These are phyloP conservation scores for Oryza glumipatula DNA, from an alignment of 176 grass and related monocot species.

Conservation along the genomic window DNA sequence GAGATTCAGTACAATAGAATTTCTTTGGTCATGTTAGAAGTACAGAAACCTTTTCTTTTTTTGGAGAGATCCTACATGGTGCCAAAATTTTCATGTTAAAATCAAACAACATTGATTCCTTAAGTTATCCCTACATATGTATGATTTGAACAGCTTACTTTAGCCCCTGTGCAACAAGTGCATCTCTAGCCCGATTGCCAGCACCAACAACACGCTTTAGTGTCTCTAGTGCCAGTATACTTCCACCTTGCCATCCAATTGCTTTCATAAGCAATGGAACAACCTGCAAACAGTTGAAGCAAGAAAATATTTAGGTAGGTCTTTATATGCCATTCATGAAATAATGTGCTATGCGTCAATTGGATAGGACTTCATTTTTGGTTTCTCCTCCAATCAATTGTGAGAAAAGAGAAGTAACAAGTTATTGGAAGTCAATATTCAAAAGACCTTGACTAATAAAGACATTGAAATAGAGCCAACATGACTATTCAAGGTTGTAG, in stretches of 20 bases:
- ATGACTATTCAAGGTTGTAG: not conserved
- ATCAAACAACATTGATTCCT: not conserved
- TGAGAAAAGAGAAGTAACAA: not conserved
- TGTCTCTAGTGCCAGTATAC: constrained; percentile 94
- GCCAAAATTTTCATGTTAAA: constrained; percentile 29
- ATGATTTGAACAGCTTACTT: constrained; percentile 67
- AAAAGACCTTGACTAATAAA: not conserved
- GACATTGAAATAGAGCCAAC: constrained; percentile 10
- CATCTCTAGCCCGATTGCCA: constrained; percentile 97
- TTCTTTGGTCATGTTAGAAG: constrained; percentile 17
- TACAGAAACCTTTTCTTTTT: not conserved
- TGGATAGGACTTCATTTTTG: constrained; percentile 24
- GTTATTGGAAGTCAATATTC: constrained; percentile 14
- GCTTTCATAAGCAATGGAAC: constrained; percentile 99
- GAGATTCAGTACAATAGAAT: not conserved
- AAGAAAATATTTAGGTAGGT: constrained; percentile 25
- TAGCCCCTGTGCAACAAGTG: constrained; percentile 95
- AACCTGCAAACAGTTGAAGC: constrained; percentile 63
- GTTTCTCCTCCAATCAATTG: constrained; percentile 2
- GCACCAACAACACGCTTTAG: constrained; percentile 97
- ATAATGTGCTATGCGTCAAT: not conserved
- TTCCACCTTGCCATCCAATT: constrained; percentile 98
- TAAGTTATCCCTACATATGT: not conserved
- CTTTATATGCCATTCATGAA: constrained; percentile 29
- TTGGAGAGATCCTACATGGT: constrained; percentile 9